Evolutionary conservation across 495 filamentous ascomycete species (phyloP), one percentile per base, ranked within the genome.

Genomic region (Bathelium albidoporum): DNA sequence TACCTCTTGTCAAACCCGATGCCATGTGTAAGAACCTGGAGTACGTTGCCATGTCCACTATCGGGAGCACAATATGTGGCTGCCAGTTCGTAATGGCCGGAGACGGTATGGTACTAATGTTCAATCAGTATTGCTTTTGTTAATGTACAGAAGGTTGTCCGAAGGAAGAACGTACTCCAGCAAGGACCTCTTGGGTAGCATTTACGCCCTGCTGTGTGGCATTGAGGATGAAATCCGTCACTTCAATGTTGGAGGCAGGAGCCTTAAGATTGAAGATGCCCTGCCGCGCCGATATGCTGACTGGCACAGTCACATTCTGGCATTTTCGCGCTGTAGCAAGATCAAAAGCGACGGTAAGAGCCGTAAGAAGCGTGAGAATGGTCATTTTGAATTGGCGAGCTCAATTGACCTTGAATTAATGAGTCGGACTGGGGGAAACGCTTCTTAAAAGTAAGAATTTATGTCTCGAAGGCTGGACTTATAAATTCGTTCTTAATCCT

Each of bases 1-100:
- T 69, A 81, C 75, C 70, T 71, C 36, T 79, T 82, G 64, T 85
- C 82, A 65, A 84, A 85, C 16, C 81, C 83, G 68, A 85, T 76
- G 36, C 85, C 85, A 68, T 88, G 85, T 0, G 83, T 84, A 4
- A 87, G 70, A 44, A 88, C 64, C 68, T 87, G 84, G 9, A 87
- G 69, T 2, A 55, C 60, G 7, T 72, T 69, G 55, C 69, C 72
- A 0, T 69, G 71, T 2, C 69, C 73, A 12, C 62, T 71, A 55
- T 71, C 70, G 1, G 78, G 81, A 58, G 71, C 67, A 69, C 80
- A 83, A 69, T 77, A 82, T 9, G 73, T 75, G 1, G 77, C 77
- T n/a, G 65, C 73, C 66, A 83, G 78, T 16, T 76, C 65, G 69
- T 78, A 82, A 36, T 66, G 73, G n/a, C 78, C 78, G 3, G 67